Conservation (phyloP, 345 rosid species). For the Trapa bicornis region DNA sequence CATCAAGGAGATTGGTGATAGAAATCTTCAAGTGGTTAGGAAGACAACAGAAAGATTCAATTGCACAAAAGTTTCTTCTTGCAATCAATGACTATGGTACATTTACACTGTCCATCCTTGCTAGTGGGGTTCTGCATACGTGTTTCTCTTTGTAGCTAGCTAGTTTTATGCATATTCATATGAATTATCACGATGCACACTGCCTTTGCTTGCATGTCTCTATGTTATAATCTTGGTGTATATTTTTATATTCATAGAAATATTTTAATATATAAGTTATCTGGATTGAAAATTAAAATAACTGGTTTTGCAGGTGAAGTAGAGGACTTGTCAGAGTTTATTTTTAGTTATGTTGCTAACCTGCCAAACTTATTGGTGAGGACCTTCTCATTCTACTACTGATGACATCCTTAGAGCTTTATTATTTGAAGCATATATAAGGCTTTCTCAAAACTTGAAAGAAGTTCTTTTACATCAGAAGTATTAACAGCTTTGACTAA, state of each 20-base stretch:
- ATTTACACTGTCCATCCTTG: constrained; percentile 9
- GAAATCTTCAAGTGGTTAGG: constrained; percentile 55
- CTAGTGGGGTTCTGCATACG: neutral
- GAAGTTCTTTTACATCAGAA: neutral
- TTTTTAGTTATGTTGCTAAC: constrained; percentile 39
- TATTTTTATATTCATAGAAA: neutral
- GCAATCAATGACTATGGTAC: constrained; percentile 40
- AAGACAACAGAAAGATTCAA: constrained; percentile 40
- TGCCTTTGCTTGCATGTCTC: neutral
- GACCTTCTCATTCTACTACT: constrained; percentile 40
- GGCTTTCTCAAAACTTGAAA: neutral
- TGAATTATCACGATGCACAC: neutral
- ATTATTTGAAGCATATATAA: neutral
- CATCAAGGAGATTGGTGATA: constrained; percentile 22
- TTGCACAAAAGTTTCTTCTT: constrained; percentile 39
- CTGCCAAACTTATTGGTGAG: constrained; percentile 64
- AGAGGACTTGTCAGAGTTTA: constrained; percentile 42
- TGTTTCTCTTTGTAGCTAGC: neutral
- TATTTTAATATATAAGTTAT: neutral
- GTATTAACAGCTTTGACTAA: neutral
- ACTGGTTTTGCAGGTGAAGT: constrained; percentile 33
- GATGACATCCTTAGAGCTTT: constrained; percentile 25
- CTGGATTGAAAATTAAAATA: neutral
- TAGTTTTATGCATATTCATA: neutral
- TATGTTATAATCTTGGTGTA: neutral